phyloP scores from a whole-genome alignment of 2,329 filamentous ascomycete species.

The Neoascochyta sp. region DNA sequence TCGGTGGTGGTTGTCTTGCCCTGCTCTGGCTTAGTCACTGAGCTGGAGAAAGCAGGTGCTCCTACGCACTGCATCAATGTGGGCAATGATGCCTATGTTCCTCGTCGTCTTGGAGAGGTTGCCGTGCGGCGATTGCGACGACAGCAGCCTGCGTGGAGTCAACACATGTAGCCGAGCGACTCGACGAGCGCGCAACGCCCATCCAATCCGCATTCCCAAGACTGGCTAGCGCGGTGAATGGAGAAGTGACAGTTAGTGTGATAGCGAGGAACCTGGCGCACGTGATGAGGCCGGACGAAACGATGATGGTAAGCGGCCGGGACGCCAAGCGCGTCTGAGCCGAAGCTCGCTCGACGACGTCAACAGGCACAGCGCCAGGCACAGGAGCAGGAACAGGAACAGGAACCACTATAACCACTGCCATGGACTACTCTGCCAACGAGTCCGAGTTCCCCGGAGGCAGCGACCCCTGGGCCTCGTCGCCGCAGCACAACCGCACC shows the following conservation, averaged over 20 bases:
- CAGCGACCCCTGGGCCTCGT: constrained; percentile 61
- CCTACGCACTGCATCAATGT: constrained; percentile 81
- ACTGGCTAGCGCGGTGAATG: constrained; percentile 9
- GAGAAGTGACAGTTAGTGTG: too few species aligned
- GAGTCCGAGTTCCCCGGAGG: constrained; percentile 58
- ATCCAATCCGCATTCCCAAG: constrained; percentile 35
- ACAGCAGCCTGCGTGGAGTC: constrained; percentile 28
- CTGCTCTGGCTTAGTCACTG: too few species aligned
- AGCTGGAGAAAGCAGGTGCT: too few species aligned
- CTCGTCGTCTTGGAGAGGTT: constrained; percentile 66
- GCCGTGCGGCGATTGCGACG: constrained; percentile 17
- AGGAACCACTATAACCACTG: too few species aligned
- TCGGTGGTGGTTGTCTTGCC: constrained; percentile 98
- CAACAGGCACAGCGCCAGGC: constrained; percentile 14
- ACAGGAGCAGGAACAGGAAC: too few species aligned
- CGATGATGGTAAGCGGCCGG: constrained; percentile 21
- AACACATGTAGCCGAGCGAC: constrained; percentile 32
- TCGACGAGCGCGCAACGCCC: constrained; percentile 34
- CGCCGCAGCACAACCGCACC: constrained; percentile 51
- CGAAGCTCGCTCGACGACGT: constrained; percentile 10
- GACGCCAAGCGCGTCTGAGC: constrained; percentile 15
- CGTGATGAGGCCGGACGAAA: constrained; percentile 19
- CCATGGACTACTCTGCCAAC: constrained; percentile 64
- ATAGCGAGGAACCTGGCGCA: constrained; percentile 9
- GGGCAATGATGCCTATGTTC: constrained; percentile 97